phyloP scores from a whole-genome alignment of 805 yeast genomes.

The Candida ovalis region DNA sequence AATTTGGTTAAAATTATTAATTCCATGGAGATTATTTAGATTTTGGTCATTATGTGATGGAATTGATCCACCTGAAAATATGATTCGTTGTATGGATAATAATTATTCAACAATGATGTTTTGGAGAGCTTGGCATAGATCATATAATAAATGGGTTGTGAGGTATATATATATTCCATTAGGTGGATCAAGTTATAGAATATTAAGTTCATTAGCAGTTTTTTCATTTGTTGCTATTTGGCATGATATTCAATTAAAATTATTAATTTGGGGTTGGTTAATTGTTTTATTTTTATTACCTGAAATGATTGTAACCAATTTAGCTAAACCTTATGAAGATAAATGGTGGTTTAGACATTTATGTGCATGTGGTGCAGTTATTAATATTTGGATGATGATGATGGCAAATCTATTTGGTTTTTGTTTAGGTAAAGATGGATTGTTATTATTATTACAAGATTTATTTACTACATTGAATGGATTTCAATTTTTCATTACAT shows the following conservation, averaged over 20 bases:
- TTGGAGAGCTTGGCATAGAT: conserved; percentile 99
- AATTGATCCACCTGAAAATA: conserved; percentile 95
- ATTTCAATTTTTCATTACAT: conserved; percentile 52
- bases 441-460: conserved; percentile 56
- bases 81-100: conserved; percentile 94
- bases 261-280: conserved; percentile 95
- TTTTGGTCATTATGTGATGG: conserved; percentile 91
- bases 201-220: conserved; percentile 76
- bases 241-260: conserved; percentile 92
- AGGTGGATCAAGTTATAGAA: conserved; percentile 74
- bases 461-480: conserved; percentile 75
- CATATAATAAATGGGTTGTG: conserved; percentile 85
- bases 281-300: conserved; percentile 85
- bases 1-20: conserved; percentile 87
- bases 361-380: conserved; percentile 84
- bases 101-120: conserved; percentile 91
- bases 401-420: conserved; percentile 93
- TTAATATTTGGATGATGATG: conserved; percentile 97
- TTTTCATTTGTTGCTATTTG: conserved; percentile 95
- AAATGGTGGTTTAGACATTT: conserved; percentile 73
- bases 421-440: conserved; percentile 89
- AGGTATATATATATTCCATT: conserved; percentile 88
- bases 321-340: conserved; percentile 30
- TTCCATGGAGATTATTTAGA: conserved; percentile 95
- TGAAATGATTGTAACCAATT: conserved; percentile 62